These are phyloP conservation scores for Apostasia ramifera DNA, from an alignment of 106 monocot genomes.

Conservation along the genomic window DNA sequence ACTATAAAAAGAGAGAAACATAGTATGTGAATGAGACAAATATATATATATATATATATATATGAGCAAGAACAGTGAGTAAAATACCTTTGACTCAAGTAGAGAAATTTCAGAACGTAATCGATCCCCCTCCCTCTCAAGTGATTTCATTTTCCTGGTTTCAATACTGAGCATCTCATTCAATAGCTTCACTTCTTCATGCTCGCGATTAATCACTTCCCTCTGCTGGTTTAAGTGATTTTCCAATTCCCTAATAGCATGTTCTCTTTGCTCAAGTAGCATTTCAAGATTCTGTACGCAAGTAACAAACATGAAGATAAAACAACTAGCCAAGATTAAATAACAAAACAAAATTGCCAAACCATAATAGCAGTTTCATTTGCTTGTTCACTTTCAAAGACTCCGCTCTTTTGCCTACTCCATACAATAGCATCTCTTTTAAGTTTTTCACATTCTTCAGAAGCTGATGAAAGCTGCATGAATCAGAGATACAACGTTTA, in stretches of 20 bases:
- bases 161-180: conserved; percentile 71
- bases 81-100: conserved; percentile 79
- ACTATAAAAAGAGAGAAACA: too few species aligned
- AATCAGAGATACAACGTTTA: neutral
- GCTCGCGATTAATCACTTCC: conserved; percentile 59
- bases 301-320: conserved; percentile 4
- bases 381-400: conserved; percentile 15
- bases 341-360: neutral
- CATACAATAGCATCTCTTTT: conserved; percentile 24
- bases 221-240: conserved; percentile 55
- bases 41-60: too few species aligned
- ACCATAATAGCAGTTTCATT: conserved; percentile 43
- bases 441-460: conserved; percentile 67
- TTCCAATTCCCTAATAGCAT: conserved; percentile 56
- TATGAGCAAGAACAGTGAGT: neutral
- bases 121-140: conserved; percentile 86
- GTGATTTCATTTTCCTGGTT: conserved; percentile 59
- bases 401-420: conserved; percentile 32
- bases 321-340: conserved; percentile 7
- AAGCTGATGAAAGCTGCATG: conserved; percentile 61
- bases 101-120: conserved; percentile 82
- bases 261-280: conserved; percentile 47
- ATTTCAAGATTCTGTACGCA: conserved; percentile 59
- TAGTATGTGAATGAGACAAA: too few species aligned
- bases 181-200: conserved; percentile 50